Base-by-base conservation (phyloP, 2,329 filamentous ascomycete genomes). In the Colletotrichum kahawae region DNA sequence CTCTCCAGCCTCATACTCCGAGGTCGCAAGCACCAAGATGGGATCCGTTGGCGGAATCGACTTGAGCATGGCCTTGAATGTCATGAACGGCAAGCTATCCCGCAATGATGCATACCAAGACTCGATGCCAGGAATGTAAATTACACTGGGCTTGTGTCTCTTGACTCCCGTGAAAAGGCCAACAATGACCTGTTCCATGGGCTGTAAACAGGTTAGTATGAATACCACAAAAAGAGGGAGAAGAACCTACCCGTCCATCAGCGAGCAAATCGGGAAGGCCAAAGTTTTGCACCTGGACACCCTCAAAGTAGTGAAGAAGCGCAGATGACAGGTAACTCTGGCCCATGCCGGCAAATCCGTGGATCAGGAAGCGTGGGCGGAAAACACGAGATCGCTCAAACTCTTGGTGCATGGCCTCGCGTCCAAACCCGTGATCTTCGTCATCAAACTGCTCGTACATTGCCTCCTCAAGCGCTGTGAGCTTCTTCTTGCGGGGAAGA, bases 71-170 rank as follows among this genome's bases (percentile, higher is more conserved):
- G 94, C 93, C 75, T 93, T 89, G 83, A 99, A 98, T 0, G 95
- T 97, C 38, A 93, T 93, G 70, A 98, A 91, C 4, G 93, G 91
- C 51, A 95, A 86, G 0, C 94, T 93, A 9, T 87, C 86, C n/a
- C 83, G 82, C 21, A 93, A 81, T 31, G 88, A 89, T 21, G 90
- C 85, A 81, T 95, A 96, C 97, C 97, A 99, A 9, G 93, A 90
- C 78, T 98, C 94, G 64, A 98, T 91, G 78, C 95, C 93, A 3
- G 97, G 96, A 57, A 99, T 94, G 84, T 96, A 98, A 67, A 99
- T 97, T 48, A 98, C 95, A 82, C 95, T 97, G 1, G 97, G 97
- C 83, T 98, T 98, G 82, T 98, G 95, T 48, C 96, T 93, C 83
- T 96, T 95, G 48, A 98, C 95, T 85, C 98, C 97, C 1, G 95